A percentile compares a stretch with the other conserved stretches of the same genome.
Evolutionary conservation across 306 rosid genomes (phyloP).

Genomic region (Lagenaria siceraria): DNA sequence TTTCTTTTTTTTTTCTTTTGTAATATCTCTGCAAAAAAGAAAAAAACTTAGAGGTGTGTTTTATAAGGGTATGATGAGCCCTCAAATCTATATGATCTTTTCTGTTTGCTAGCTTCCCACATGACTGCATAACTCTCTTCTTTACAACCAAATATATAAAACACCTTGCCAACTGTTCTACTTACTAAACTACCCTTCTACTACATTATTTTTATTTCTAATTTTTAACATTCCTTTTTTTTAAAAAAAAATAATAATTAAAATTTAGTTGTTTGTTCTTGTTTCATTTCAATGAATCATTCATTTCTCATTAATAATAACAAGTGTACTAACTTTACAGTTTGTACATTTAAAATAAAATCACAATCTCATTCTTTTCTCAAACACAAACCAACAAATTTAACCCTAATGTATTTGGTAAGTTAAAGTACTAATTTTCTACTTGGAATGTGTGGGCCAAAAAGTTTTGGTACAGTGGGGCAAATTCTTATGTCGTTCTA

Average conservation of each 20-base stretch:
- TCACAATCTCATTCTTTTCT: not conserved
- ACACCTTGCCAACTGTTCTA: slow-evolving; percentile 4
- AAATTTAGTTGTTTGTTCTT: too few relatives aligned
- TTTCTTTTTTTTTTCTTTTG: not conserved
- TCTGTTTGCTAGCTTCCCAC: slow-evolving; percentile 58
- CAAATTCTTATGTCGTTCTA: not conserved
- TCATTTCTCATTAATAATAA: not conserved
- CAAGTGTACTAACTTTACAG: not conserved
- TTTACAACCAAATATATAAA: slow-evolving; percentile 14
- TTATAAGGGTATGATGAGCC: slow-evolving; percentile 42
- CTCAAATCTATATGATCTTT: slow-evolving; percentile 55
- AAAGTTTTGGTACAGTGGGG: not conserved
- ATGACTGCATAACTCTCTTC: slow-evolving; percentile 40
- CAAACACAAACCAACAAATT: not conserved
- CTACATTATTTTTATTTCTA: not conserved
- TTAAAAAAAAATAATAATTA: too few relatives aligned
- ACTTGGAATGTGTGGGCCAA: not conserved
- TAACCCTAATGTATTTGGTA: not conserved
- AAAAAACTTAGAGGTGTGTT: slow-evolving; percentile 18
- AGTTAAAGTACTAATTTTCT: not conserved
- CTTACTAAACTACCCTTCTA: slow-evolving; percentile 49
- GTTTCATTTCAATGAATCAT: not conserved
- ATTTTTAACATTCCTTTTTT: too few relatives aligned
- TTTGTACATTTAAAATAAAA: not conserved
- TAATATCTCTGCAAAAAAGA: slow-evolving; percentile 11